phyloP scores from a whole-genome alignment of 257 asterid species.

The Avicennia marina region DNA sequence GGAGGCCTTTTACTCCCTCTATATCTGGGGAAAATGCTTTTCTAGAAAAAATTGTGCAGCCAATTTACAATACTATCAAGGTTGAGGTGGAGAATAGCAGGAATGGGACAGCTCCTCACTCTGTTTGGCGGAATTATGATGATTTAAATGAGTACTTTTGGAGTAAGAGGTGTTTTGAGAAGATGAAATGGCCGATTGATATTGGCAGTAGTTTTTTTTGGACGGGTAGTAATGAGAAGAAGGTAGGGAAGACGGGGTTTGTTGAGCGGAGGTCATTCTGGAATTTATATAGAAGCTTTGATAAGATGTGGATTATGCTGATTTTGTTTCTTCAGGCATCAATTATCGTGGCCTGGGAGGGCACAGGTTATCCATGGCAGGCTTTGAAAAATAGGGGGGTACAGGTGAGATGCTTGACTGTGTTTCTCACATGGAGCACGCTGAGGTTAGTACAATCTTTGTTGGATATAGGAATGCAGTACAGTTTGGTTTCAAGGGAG shows the following conservation, averaged over 20 bases:
- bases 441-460: constrained; percentile 86
- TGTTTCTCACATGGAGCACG: constrained; percentile 82
- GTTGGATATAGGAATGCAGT: constrained; percentile 84
- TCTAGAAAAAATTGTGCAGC: constrained; percentile 62
- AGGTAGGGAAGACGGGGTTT: constrained; percentile 96
- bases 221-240: constrained; percentile 69
- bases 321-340: constrained; percentile 82
- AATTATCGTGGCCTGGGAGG: constrained; percentile 82
- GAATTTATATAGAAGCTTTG: constrained; percentile 91
- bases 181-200: constrained; percentile 91
- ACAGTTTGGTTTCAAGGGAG: constrained; percentile 81
- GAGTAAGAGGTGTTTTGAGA: constrained; percentile 91
- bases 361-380: constrained; percentile 67
- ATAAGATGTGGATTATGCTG: constrained; percentile 92
- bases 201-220: constrained; percentile 76
- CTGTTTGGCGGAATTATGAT: constrained; percentile 96
- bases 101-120: constrained; percentile 94
- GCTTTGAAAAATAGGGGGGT: constrained; percentile 53
- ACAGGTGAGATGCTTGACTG: constrained; percentile 79
- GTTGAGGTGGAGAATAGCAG: constrained; percentile 78
- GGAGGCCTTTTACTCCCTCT: constrained; percentile 79
- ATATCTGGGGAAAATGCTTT: constrained; percentile 77
- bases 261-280: constrained; percentile 94
- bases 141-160: constrained; percentile 95
- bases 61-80: constrained; percentile 66